Percentiles rank a stretch among this genome's conserved stretches.
Evolutionary conservation across 805 yeast species (phyloP).

Genomic region (Komagataella mondaviorum): DNA sequence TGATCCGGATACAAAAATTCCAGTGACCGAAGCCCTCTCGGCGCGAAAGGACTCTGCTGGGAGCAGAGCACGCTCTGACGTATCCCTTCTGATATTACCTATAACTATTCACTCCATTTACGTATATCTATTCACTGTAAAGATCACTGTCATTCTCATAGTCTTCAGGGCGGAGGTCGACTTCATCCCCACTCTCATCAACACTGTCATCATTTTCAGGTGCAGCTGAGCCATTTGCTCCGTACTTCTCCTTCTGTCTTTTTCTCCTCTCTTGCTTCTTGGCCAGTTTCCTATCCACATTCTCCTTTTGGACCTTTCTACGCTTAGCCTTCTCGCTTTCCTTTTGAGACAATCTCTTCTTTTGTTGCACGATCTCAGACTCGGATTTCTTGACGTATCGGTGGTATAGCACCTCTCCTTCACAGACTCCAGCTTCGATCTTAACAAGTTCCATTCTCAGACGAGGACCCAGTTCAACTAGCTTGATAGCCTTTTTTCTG

Average conservation of each 20-base stretch:
- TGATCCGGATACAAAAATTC: not conserved
- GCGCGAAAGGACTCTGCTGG: not conserved
- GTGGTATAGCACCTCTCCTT: constrained; percentile 83
- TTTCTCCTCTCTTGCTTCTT: constrained; percentile 62
- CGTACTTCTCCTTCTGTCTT: constrained; percentile 23
- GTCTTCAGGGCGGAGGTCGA: constrained; percentile 15
- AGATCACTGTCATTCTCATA: constrained; percentile 39
- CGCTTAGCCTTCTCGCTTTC: constrained; percentile 55
- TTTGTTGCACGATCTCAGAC: constrained; percentile 27
- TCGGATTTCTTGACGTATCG: constrained; percentile 50
- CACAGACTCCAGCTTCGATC: constrained; percentile 85
- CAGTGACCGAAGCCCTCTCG: not conserved
- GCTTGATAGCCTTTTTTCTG: constrained; percentile 74
- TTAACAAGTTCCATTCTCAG: constrained; percentile 62
- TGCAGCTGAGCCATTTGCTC: constrained; percentile 24
- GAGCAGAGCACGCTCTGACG: not conserved
- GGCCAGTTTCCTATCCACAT: constrained; percentile 62
- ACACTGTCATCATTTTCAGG: constrained; percentile 15
- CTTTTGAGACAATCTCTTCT: constrained; percentile 41
- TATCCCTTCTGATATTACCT: not conserved
- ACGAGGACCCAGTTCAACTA: constrained; percentile 91
- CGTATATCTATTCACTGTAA: constrained; percentile 19
- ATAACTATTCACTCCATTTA: not conserved
- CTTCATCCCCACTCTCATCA: constrained; percentile 11
- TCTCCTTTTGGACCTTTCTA: constrained; percentile 65